Conservation (phyloP, 495 filamentous ascomycete species). For the Neurospora sp. region DNA sequence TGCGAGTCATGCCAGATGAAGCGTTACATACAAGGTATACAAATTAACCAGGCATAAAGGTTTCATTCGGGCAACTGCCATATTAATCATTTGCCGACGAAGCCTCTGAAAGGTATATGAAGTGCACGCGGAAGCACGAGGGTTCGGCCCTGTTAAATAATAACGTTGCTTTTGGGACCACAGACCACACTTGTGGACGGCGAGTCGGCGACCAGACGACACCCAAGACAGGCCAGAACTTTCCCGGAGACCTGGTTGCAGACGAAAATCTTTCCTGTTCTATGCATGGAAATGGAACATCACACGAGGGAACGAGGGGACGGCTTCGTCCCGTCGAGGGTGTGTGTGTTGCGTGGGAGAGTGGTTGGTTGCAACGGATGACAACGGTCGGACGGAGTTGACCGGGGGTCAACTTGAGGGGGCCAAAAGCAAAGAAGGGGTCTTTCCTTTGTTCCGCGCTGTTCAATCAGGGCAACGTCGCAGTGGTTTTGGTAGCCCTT, state of each 20-base stretch:
- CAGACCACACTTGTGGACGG: not conserved
- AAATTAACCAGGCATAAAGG: not conserved
- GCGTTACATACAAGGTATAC: not conserved
- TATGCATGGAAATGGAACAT: not conserved
- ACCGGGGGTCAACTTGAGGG: not conserved
- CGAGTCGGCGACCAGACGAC: not conserved
- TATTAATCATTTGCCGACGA: not conserved
- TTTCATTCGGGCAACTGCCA: not conserved
- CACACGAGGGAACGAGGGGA: not conserved
- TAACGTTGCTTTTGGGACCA: not conserved
- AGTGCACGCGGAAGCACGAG: not conserved
- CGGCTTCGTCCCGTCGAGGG: not conserved
- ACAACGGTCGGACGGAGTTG: not conserved
- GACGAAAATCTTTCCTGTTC: not conserved
- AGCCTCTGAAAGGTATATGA: not conserved
- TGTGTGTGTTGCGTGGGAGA: not conserved
- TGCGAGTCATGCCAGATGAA: not conserved
- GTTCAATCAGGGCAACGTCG: not conserved
- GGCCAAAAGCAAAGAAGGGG: not conserved
- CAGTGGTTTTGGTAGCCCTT: not conserved
- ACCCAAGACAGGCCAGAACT: not conserved
- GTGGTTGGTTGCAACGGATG: not conserved
- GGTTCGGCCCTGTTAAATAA: not conserved
- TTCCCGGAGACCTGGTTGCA: not conserved
- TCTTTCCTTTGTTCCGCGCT: not conserved